A percentile compares a stretch with the other conserved stretches of the same genome.
phyloP scores from a whole-genome alignment of 164 flowering plant genomes.

The Dillenia turbinata region DNA sequence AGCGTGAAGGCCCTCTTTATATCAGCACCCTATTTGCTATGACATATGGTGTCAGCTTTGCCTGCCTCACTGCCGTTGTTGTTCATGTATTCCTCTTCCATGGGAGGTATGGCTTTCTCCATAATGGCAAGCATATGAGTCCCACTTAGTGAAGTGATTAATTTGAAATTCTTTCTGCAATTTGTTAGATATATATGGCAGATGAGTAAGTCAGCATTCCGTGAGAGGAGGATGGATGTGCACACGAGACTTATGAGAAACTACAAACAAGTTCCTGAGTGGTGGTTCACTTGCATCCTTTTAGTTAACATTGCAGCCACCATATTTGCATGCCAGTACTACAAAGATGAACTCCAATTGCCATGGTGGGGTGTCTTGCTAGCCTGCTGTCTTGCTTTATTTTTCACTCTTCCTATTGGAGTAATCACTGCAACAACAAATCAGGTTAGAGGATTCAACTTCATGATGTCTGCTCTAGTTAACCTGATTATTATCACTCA shows the following conservation, averaged over 20 bases:
- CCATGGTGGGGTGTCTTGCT: conserved; percentile 44
- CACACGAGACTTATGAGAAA: conserved; percentile 43
- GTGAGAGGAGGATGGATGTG: conserved; percentile 29
- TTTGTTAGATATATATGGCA: conserved; percentile 19
- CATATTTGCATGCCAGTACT: conserved; percentile 18
- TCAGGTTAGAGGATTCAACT: conserved; percentile 20
- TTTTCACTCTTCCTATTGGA: conserved; percentile 44
- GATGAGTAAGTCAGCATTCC: conserved; percentile 18
- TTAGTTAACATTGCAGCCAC: conserved; percentile 12
- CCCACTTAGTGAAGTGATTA: no score
- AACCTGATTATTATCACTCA: neutral
- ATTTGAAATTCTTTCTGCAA: neutral
- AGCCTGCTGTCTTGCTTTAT: conserved; percentile 31
- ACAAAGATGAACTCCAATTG: conserved; percentile 33
- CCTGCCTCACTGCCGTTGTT: conserved; percentile 32
- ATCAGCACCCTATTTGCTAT: conserved; percentile 58
- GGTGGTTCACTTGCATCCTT: conserved; percentile 37
- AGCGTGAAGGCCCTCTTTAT: conserved; percentile 45
- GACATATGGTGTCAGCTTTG: conserved; percentile 62
- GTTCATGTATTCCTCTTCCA: conserved; percentile 40
- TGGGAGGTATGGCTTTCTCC: conserved; percentile 48
- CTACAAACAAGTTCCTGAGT: conserved; percentile 38
- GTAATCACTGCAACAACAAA: conserved; percentile 48
- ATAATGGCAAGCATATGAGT: neutral
- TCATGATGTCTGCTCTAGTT: neutral